Evolutionary conservation across 2,329 filamentous ascomycete species (phyloP).

Genomic region (Verticillium alfalfae): DNA sequence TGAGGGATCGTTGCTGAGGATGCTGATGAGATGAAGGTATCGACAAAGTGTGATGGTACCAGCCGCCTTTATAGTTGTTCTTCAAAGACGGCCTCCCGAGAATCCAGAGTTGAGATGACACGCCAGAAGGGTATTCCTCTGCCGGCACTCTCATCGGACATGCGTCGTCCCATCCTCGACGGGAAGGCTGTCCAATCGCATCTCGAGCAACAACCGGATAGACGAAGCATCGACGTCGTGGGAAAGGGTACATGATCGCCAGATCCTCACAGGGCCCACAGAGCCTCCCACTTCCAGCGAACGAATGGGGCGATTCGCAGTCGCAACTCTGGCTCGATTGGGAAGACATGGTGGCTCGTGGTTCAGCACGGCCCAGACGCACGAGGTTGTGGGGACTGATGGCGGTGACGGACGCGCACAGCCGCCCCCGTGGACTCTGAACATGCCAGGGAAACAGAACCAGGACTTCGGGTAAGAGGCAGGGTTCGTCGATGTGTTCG

Average conservation of each 20-base stretch:
- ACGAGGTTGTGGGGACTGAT: background rate
- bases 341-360: slow-evolving; percentile 4
- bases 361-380: slow-evolving; percentile 5
- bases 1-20: background rate
- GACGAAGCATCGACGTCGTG: background rate
- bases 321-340: slow-evolving; percentile 12
- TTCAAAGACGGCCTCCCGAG: background rate
- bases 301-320: slow-evolving; percentile 1
- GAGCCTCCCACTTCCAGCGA: background rate
- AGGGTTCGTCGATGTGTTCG: background rate
- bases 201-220: background rate
- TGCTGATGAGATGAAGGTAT: background rate
- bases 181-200: slow-evolving; percentile 2
- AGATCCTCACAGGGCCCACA: background rate
- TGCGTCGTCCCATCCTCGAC: background rate
- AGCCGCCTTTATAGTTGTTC: background rate
- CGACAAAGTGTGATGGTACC: background rate
- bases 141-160: background rate
- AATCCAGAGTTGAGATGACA: background rate
- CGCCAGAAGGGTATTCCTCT: background rate
- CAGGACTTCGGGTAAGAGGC: background rate
- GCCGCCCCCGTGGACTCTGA: background rate
- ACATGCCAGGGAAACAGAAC: background rate
- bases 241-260: background rate
- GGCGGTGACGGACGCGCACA: background rate